Evolutionary conservation across 164 flowering plant genomes (phyloP).

Genomic region (Chimonanthus praecox): DNA sequence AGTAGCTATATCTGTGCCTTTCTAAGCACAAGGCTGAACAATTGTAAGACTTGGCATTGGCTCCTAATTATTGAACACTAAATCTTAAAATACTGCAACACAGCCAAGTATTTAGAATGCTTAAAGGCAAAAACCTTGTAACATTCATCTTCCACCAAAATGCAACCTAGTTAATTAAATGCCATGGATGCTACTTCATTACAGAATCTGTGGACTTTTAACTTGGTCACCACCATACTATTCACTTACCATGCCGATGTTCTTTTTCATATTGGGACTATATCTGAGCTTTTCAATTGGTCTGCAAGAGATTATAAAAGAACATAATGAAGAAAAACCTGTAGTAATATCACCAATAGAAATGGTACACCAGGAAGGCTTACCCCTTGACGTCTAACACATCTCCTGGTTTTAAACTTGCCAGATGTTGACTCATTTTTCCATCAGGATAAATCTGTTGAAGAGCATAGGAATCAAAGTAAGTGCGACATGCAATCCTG

Average conservation of each 20-base stretch:
- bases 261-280: constrained; percentile 93
- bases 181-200: neutral
- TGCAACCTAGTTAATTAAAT: neutral
- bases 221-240: neutral
- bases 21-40: neutral
- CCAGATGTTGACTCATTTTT: constrained; percentile 95
- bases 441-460: constrained; percentile 97
- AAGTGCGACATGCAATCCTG: too few species aligned
- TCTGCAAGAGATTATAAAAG: constrained; percentile 39
- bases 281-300: constrained; percentile 96
- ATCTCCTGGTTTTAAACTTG: constrained; percentile 87
- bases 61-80: neutral
- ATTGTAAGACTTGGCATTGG: neutral
- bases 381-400: constrained; percentile 97
- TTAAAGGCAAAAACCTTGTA: neutral
- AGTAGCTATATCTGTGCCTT: neutral
- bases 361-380: neutral
- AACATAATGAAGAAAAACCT: neutral
- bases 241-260: constrained; percentile 89
- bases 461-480: neutral
- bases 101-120: neutral
- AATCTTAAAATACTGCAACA: neutral
- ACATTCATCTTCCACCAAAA: neutral
- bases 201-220: neutral
- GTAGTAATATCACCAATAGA: neutral